Conservation (phyloP, 495 filamentous ascomycete species). For the Hypoxylon subgilvum region DNA sequence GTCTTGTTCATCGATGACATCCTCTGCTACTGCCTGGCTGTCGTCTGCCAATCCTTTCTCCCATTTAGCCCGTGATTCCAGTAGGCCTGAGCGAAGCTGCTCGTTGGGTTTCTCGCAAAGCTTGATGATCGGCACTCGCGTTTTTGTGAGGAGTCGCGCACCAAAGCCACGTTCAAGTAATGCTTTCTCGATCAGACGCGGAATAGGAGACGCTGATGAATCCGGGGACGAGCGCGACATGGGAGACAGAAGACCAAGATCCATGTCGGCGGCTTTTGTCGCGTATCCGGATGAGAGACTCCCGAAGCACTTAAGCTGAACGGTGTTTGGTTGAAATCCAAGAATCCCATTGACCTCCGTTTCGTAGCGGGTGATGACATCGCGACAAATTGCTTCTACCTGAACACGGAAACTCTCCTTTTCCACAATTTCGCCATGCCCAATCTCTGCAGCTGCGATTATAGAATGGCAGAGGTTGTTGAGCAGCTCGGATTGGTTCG, state of each 20-base stretch:
- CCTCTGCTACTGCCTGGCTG: slow-evolving; percentile 48
- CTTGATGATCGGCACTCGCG: slow-evolving; percentile 82
- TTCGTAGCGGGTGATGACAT: slow-evolving; percentile 60
- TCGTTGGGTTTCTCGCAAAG: slow-evolving; percentile 70
- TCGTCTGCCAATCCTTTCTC: slow-evolving; percentile 53
- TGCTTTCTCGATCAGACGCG: slow-evolving; percentile 68
- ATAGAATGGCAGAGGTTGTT: slow-evolving; percentile 50
- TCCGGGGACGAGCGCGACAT: slow-evolving; percentile 56
- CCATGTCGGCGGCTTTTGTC: slow-evolving; percentile 75
- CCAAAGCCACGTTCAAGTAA: slow-evolving; percentile 73
- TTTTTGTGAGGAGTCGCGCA: slow-evolving; percentile 70
- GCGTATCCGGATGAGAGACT: slow-evolving; percentile 77
- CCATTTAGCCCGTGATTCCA: slow-evolving; percentile 66
- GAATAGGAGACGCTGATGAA: slow-evolving; percentile 60
- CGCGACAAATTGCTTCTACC: slow-evolving; percentile 63
- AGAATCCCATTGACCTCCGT: slow-evolving; percentile 36
- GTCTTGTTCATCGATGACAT: slow-evolving; percentile 45
- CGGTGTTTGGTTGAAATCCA: slow-evolving; percentile 54
- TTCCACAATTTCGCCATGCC: slow-evolving; percentile 58
- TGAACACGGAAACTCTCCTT: slow-evolving; percentile 66
- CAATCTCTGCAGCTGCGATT: slow-evolving; percentile 55
- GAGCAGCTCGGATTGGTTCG: slow-evolving; percentile 53
- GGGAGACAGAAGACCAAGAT: slow-evolving; percentile 69
- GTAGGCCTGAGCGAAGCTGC: slow-evolving; percentile 56
- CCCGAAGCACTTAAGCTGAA: slow-evolving; percentile 71